phyloP scores from a whole-genome alignment of 179 eudicot genomes.

The Beta lomatogona region DNA sequence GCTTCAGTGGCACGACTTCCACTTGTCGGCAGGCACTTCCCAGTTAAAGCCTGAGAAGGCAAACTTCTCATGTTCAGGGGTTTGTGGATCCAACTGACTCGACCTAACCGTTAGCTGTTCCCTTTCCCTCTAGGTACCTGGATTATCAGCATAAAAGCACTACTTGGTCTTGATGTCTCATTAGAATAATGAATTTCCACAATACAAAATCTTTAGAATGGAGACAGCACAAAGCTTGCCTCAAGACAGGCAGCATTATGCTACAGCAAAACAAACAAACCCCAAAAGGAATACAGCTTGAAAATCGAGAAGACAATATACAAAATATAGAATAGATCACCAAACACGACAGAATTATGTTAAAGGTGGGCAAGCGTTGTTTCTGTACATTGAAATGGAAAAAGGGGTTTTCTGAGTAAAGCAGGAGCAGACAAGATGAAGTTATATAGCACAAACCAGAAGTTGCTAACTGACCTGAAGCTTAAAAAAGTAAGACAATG shows the following conservation, averaged over 20 bases:
- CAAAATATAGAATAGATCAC: not conserved
- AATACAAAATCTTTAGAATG: not conserved
- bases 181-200: not conserved
- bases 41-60: not conserved
- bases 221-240: not conserved
- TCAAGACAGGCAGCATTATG: too few relatives aligned
- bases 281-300: not conserved
- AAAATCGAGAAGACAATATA: not conserved
- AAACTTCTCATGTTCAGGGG: not conserved
- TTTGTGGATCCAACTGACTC: not conserved
- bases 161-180: not conserved
- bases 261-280: not conserved
- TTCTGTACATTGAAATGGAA: not conserved
- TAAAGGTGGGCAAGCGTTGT: not conserved
- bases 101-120: not conserved
- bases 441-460: not conserved
- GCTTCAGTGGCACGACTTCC: not conserved
- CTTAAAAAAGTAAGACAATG: constrained; percentile 83
- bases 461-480: constrained; percentile 65
- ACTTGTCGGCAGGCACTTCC: not conserved
- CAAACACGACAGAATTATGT: not conserved
- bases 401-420: not conserved
- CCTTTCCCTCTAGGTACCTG: not conserved
- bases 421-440: not conserved
- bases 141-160: not conserved